Percentiles rank a stretch among this genome's conserved stretches.
Conservation (phyloP, 1,139 yeast genomes). For the Trichomonascaceae sp. region DNA sequence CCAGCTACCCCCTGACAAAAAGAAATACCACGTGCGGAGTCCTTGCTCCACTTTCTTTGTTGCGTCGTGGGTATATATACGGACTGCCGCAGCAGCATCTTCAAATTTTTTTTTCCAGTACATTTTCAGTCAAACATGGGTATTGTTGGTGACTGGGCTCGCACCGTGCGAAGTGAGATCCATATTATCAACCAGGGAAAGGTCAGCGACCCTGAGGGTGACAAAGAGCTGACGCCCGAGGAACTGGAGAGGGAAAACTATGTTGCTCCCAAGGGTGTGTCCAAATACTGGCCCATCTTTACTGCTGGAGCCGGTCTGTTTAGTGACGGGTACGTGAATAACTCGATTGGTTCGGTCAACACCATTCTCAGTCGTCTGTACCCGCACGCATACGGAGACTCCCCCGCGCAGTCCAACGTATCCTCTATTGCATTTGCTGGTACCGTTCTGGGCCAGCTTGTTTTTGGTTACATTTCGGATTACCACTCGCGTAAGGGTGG, state of each 20-base stretch:
- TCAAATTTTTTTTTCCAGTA: too few species aligned
- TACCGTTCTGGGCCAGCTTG: conserved; percentile 74
- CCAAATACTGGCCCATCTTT: conserved; percentile 55
- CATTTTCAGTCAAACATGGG: background rate
- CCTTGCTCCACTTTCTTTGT: too few species aligned
- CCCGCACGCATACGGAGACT: conserved; percentile 45
- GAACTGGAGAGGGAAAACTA: conserved; percentile 2
- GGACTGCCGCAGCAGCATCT: too few species aligned
- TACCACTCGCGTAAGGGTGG: conserved; percentile 66
- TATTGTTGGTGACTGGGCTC: conserved; percentile 4
- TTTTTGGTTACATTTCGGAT: conserved; percentile 72
- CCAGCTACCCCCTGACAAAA: too few species aligned
- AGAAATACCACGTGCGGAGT: too few species aligned
- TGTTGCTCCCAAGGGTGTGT: conserved; percentile 8
- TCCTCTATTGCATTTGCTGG: conserved; percentile 88
- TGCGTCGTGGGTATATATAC: too few species aligned
- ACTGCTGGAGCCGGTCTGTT: conserved; percentile 87
- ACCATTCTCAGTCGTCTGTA: conserved; percentile 55
- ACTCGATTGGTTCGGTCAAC: conserved; percentile 64
- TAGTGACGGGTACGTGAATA: conserved; percentile 83
- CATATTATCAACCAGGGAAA: conserved; percentile 7
- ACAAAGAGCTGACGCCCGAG: conserved; percentile 5
- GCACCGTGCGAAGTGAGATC: conserved; percentile 6
- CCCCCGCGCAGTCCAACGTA: conserved; percentile 62
- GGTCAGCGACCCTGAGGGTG: conserved; percentile 3